These are phyloP conservation scores for Solanum ossicruentum DNA, from an alignment of 257 asterid species.

Conservation along the genomic window DNA sequence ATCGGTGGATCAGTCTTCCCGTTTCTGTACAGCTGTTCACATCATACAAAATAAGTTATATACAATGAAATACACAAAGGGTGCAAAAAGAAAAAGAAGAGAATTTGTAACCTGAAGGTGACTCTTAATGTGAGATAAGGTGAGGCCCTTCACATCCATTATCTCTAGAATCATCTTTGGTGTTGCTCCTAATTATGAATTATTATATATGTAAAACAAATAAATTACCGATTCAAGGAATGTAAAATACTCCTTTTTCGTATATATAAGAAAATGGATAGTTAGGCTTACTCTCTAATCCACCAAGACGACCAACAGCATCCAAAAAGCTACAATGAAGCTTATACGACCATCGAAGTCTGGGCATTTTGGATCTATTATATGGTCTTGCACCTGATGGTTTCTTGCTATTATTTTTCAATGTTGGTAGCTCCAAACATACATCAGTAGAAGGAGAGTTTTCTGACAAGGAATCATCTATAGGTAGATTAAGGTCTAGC, in stretches of 20 bases:
- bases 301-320: slow-evolving; percentile 63
- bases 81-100: background rate
- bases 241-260: background rate
- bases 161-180: slow-evolving; percentile 67
- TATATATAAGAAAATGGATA: too few relatives aligned
- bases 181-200: slow-evolving; percentile 40
- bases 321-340: slow-evolving; percentile 55
- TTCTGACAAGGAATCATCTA: background rate
- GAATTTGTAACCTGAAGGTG: slow-evolving; percentile 51
- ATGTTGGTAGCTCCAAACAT: background rate
- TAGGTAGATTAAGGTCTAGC: background rate
- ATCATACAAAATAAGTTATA: background rate
- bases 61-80: background rate
- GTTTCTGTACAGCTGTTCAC: slow-evolving; percentile 65
- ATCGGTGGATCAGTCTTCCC: slow-evolving; percentile 46
- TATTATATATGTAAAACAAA: background rate
- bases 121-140: slow-evolving; percentile 69
- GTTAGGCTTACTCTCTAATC: slow-evolving; percentile 42
- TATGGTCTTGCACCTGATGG: slow-evolving; percentile 36
- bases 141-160: slow-evolving; percentile 70
- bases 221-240: background rate
- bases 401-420: background rate
- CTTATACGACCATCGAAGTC: slow-evolving; percentile 55
- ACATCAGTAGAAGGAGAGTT: background rate
- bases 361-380: slow-evolving; percentile 45